phyloP scores from a whole-genome alignment of 2,329 filamentous ascomycete species.

The Tolypocladium capitatum region DNA sequence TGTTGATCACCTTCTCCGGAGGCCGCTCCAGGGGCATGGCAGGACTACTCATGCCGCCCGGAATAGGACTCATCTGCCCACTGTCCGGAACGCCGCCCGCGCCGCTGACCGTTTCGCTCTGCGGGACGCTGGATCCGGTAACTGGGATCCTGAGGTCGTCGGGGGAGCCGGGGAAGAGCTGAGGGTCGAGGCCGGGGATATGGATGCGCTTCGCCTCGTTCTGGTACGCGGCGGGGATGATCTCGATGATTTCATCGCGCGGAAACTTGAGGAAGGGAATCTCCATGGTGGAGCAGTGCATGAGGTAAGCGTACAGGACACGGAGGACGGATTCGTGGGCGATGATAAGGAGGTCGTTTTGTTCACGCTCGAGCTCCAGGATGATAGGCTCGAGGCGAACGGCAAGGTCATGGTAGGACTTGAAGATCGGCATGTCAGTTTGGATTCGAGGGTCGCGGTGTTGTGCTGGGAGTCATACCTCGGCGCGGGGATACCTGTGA shows the following conservation, averaged over 20 bases:
- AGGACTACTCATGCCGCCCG: slow-evolving; percentile 31
- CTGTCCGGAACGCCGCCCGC: slow-evolving; percentile 12
- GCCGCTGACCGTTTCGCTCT: slow-evolving; percentile 17
- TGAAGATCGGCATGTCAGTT: slow-evolving; percentile 4
- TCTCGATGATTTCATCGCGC: slow-evolving; percentile 95
- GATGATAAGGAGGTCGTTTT: slow-evolving; percentile 95
- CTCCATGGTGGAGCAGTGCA: slow-evolving; percentile 93
- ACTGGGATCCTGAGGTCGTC: slow-evolving; percentile 73
- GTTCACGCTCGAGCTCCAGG: slow-evolving; percentile 88
- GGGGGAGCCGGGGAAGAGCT: slow-evolving; percentile 63
- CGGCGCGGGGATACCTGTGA: slow-evolving; percentile 86
- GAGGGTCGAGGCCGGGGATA: slow-evolving; percentile 55
- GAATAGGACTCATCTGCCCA: slow-evolving; percentile 32
- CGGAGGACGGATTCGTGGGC: slow-evolving; percentile 96
- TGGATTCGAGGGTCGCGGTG: background rate
- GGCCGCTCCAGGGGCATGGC: slow-evolving; percentile 29
- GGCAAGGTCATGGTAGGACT: slow-evolving; percentile 98
- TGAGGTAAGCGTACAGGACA: slow-evolving; percentile 92
- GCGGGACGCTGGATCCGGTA: slow-evolving; percentile 22
- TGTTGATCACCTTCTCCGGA: slow-evolving; percentile 37
- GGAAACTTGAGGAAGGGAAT: slow-evolving; percentile 91
- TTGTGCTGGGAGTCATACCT: slow-evolving; percentile 37
- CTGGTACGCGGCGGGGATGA: slow-evolving; percentile 94
- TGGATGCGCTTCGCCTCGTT: slow-evolving; percentile 87
- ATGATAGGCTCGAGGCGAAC: slow-evolving; percentile 96